Conservation (phyloP, 2,329 filamentous ascomycete species). For the Epichloe sp. region DNA sequence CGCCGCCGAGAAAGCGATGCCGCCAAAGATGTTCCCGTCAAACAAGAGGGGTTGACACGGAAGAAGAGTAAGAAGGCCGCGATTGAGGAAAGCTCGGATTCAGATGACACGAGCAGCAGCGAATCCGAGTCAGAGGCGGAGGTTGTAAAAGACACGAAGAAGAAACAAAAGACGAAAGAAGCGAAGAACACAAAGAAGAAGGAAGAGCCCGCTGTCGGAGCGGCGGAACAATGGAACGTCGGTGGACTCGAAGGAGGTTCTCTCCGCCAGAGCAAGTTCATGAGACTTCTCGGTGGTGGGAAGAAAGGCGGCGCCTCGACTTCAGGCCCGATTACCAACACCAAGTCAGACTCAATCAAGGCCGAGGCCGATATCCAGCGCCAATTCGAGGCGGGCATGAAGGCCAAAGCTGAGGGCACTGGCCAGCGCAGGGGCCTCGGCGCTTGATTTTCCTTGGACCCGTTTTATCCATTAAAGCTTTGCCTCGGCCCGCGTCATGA, state of each 20-base stretch:
- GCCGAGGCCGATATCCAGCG: constrained; percentile 40
- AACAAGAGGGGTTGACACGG: background rate
- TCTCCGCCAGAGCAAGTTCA: constrained; percentile 41
- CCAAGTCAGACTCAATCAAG: constrained; percentile 22
- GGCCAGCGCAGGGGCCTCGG: constrained; percentile 39
- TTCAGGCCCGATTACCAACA: constrained; percentile 10
- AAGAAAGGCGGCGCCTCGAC: constrained; percentile 28
- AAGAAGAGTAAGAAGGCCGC: constrained; percentile 1
- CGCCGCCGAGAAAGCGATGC: constrained; percentile 14
- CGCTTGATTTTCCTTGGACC: constrained; percentile 22
- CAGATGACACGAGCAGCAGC: constrained; percentile 1
- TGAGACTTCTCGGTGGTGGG: constrained; percentile 40
- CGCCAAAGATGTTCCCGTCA: constrained; percentile 11
- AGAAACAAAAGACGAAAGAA: constrained; percentile 10
- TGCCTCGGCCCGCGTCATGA: too few relatives aligned
- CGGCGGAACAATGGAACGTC: constrained; percentile 39
- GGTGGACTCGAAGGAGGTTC: constrained; percentile 35
- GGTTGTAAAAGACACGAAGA: constrained; percentile 4
- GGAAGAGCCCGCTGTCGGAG: constrained; percentile 10
- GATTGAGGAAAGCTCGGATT: background rate
- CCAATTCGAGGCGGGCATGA: constrained; percentile 44
- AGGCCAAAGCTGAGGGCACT: constrained; percentile 38
- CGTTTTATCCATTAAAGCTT: background rate
- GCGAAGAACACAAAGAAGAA: constrained; percentile 10
- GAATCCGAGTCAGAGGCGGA: constrained; percentile 1